Percentiles rank a stretch among this genome's conserved stretches.
Evolutionary conservation across 495 filamentous ascomycete species (phyloP).

Genomic region (Lasiosphaeria miniovina): DNA sequence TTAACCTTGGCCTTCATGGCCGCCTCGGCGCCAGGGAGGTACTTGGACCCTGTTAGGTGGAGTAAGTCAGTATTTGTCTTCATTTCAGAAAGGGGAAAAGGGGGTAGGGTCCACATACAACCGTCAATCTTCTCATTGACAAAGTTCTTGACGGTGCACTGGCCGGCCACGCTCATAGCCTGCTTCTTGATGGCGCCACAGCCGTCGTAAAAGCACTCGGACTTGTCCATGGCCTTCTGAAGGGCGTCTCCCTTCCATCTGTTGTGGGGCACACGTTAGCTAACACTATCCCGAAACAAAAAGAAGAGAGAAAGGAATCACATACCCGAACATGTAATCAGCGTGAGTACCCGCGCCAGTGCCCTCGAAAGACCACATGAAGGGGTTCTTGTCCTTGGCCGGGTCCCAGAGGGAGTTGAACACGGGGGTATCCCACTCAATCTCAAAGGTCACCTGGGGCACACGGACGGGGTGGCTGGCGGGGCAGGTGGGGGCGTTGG

Average conservation of each 20-base stretch:
- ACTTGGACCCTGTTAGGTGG: background rate
- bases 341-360: conserved; percentile 17
- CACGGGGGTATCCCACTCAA: conserved; percentile 46
- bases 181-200: conserved; percentile 41
- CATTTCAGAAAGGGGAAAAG: background rate
- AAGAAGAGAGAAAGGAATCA: too few species aligned
- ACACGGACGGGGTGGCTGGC: conserved; percentile 45
- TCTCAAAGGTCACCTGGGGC: conserved; percentile 49
- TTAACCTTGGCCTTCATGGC: background rate
- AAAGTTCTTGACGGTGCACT: conserved; percentile 39
- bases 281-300: too few species aligned
- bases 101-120: background rate
- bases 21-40: background rate
- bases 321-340: conserved; percentile 23
- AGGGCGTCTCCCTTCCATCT: conserved; percentile 42
- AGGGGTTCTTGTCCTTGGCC: conserved; percentile 37
- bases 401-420: conserved; percentile 45
- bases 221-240: conserved; percentile 38
- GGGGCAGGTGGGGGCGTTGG: conserved; percentile 41
- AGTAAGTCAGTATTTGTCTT: background rate
- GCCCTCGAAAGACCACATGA: conserved; percentile 29
- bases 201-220: conserved; percentile 41
- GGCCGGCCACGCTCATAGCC: conserved; percentile 33
- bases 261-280: too few species aligned
- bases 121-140: conserved; percentile 2